These are phyloP conservation scores for Daldinia childiae DNA, from an alignment of 495 filamentous ascomycete genomes.

Conservation along the genomic window DNA sequence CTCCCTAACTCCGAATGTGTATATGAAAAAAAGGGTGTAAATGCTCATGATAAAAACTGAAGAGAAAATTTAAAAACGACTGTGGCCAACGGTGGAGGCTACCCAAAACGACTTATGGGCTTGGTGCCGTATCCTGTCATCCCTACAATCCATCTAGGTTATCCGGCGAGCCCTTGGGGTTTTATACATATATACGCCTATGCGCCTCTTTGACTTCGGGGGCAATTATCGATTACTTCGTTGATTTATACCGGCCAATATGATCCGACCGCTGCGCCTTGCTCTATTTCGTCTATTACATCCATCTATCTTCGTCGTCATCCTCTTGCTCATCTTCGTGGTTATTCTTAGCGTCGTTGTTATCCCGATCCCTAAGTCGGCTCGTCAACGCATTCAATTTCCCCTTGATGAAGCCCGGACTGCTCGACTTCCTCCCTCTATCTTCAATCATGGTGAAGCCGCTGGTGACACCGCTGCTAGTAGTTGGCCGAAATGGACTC, in stretches of 20 bases:
- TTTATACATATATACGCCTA: slow-evolving; percentile 1
- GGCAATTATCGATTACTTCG: slow-evolving; percentile 21
- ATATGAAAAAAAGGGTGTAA: slow-evolving; percentile 6
- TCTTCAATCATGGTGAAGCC: slow-evolving; percentile 25
- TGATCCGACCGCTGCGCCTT: not conserved
- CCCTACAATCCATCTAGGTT: slow-evolving; percentile 10
- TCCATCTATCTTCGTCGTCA: slow-evolving; percentile 31
- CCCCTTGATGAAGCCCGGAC: slow-evolving; percentile 50
- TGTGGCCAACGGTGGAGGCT: slow-evolving; percentile 8
- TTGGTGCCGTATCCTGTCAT: slow-evolving; percentile 16
- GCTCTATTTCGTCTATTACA: not conserved
- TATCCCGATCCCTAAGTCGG: slow-evolving; percentile 51
- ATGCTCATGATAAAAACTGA: slow-evolving; percentile 24
- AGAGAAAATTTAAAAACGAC: slow-evolving; percentile 15
- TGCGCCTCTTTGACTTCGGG: slow-evolving; percentile 8
- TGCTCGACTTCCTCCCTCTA: slow-evolving; percentile 38
- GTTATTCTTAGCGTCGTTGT: slow-evolving; percentile 28
- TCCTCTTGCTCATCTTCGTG: slow-evolving; percentile 30
- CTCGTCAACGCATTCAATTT: slow-evolving; percentile 52
- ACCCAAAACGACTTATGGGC: slow-evolving; percentile 1
- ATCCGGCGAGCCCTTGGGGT: not conserved
- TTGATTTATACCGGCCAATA: slow-evolving; percentile 3
- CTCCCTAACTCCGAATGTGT: slow-evolving; percentile 20
- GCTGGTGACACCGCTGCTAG: slow-evolving; percentile 6
- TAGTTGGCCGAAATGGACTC: slow-evolving; percentile 34